Evolutionary conservation across 192 early-diverging fungal species (phyloP).

Genomic region (Linnemannia zychae): DNA sequence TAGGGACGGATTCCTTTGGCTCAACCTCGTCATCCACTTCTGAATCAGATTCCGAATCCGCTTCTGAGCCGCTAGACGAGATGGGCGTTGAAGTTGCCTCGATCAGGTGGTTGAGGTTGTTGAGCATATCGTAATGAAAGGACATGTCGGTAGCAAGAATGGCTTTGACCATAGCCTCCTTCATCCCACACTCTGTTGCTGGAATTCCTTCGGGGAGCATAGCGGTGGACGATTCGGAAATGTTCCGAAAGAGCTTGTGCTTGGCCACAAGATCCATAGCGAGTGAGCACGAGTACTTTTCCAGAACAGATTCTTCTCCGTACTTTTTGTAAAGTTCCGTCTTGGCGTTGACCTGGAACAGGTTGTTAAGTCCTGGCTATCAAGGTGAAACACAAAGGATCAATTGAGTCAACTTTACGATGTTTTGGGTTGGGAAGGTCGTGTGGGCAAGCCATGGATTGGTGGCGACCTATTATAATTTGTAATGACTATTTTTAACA

Average conservation of each 20-base stretch:
- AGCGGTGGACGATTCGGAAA: conserved; percentile 53
- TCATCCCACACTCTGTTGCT: conserved; percentile 63
- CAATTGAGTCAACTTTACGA: background rate
- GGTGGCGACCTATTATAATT: background rate
- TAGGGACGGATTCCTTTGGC: background rate
- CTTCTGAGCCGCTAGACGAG: conserved; percentile 39
- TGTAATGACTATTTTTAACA: background rate
- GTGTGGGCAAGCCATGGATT: background rate
- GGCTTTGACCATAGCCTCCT: conserved; percentile 70
- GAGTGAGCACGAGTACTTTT: conserved; percentile 88
- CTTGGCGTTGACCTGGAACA: conserved; percentile 90
- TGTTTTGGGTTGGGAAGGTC: background rate
- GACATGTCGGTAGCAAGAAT: conserved; percentile 95
- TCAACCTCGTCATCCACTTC: conserved; percentile 10
- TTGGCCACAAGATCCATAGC: conserved; percentile 80
- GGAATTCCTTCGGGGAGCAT: conserved; percentile 63
- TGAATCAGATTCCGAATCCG: conserved; percentile 18
- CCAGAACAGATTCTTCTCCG: conserved; percentile 88
- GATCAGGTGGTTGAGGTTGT: conserved; percentile 59
- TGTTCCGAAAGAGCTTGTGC: conserved; percentile 75
- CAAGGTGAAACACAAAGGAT: conserved; percentile 8
- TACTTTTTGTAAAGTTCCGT: conserved; percentile 80
- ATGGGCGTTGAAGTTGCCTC: conserved; percentile 44
- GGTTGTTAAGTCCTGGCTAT: conserved; percentile 92
- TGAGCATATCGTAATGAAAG: conserved; percentile 82